A percentile compares a stretch with the other conserved stretches of the same genome.
Conservation (phyloP, 345 rosid genomes). For the Arabidopsis suecica region DNA sequence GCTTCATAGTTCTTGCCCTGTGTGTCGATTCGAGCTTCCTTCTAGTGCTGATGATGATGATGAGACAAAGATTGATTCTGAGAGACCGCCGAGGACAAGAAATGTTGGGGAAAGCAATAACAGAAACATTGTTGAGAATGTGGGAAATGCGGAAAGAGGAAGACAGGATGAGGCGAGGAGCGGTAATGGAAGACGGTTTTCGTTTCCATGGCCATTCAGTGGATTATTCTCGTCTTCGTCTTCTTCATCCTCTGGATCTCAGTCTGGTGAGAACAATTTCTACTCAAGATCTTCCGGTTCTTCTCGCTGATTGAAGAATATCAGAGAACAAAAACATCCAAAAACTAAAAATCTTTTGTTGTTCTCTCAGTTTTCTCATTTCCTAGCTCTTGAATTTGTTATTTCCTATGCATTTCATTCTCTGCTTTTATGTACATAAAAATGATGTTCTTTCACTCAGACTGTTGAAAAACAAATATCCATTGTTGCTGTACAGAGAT, state of each 20-base stretch:
- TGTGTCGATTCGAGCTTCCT: constrained; percentile 83
- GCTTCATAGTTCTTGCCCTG: constrained; percentile 91
- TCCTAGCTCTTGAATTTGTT: constrained; percentile 30
- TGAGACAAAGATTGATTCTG: constrained; percentile 64
- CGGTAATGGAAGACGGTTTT: constrained; percentile 66
- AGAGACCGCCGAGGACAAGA: constrained; percentile 23
- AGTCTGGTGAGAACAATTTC: constrained; percentile 53
- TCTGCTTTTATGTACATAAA: constrained; percentile 40
- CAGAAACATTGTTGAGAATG: constrained; percentile 37
- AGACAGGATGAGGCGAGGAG: constrained; percentile 60
- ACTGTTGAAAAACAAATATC: constrained; percentile 8
- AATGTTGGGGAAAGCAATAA: background rate
- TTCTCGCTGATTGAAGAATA: constrained; percentile 28
- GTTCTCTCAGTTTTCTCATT: background rate
- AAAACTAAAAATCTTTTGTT: constrained; percentile 4
- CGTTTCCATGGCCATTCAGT: constrained; percentile 83
- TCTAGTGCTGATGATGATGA: constrained; percentile 55
- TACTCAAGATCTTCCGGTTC: constrained; percentile 45
- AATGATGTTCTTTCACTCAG: constrained; percentile 38
- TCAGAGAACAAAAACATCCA: constrained; percentile 18
- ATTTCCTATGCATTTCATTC: constrained; percentile 32
- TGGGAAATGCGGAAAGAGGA: constrained; percentile 49
- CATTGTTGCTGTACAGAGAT: constrained; percentile 23
- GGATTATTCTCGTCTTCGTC: constrained; percentile 68
- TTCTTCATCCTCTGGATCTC: constrained; percentile 47